Evolutionary conservation across 371 early-diverging fungal genomes (phyloP).

Genomic region (Mucor sp.): DNA sequence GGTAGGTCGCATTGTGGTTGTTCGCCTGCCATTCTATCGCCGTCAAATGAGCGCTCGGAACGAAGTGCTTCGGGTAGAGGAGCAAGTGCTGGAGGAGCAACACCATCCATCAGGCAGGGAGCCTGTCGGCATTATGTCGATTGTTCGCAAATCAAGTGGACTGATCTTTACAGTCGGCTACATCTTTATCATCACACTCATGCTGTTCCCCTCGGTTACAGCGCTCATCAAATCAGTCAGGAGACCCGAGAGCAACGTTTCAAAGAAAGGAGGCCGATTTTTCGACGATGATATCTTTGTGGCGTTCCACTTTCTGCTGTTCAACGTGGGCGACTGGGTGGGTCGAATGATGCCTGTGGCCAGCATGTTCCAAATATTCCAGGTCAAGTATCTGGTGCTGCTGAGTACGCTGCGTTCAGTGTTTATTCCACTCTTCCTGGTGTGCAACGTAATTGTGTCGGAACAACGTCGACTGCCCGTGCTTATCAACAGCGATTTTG

Average conservation of each 20-base stretch:
- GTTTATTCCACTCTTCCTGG: constrained; percentile 73
- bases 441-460: constrained; percentile 66
- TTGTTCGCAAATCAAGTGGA: constrained; percentile 37
- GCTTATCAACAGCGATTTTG: constrained; percentile 60
- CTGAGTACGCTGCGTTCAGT: constrained; percentile 54
- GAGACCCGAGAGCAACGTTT: constrained; percentile 17
- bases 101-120: background rate
- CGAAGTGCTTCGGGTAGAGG: constrained; percentile 8
- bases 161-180: constrained; percentile 59
- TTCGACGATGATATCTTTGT: constrained; percentile 67
- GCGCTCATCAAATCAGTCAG: constrained; percentile 63
- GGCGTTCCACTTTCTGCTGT: constrained; percentile 75
- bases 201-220: constrained; percentile 80
- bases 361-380: constrained; percentile 36
- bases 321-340: constrained; percentile 77
- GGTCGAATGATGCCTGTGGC: constrained; percentile 60
- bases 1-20: constrained; percentile 46
- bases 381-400: constrained; percentile 41
- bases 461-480: constrained; percentile 49
- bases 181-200: constrained; percentile 69
- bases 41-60: constrained; percentile 34
- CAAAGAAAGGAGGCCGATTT: constrained; percentile 23
- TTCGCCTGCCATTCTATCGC: constrained; percentile 52
- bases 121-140: constrained; percentile 15
- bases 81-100: constrained; percentile 2